Evolutionary conservation across 441 rosid genomes (phyloP).

Genomic region (Bruguiera hainesii): DNA sequence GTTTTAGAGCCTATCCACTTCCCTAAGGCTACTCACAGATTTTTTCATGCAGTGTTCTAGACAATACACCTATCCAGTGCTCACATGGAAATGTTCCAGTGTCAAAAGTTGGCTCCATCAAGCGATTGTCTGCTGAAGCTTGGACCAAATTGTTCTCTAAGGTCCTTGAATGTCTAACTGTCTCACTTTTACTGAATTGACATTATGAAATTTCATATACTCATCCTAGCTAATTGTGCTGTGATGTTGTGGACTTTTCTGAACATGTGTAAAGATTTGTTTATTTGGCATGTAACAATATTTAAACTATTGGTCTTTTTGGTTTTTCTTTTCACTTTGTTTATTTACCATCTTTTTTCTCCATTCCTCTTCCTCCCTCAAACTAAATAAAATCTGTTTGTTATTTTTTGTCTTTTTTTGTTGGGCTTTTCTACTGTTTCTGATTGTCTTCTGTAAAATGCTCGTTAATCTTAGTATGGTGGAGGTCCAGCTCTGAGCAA

Average conservation of each 20-base stretch:
- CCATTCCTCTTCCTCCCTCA: background rate
- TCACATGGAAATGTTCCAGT: constrained; percentile 77
- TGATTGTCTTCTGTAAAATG: constrained; percentile 25
- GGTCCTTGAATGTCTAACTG: constrained; percentile 40
- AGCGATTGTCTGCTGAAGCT: constrained; percentile 73
- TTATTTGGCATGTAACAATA: background rate
- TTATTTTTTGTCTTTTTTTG: constrained; percentile 2
- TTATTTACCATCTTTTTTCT: background rate
- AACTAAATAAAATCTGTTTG: background rate
- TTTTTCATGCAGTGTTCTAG: constrained; percentile 49
- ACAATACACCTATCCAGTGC: constrained; percentile 79
- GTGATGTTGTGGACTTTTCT: background rate
- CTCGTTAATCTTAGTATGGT: constrained; percentile 46
- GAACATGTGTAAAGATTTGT: too few relatives aligned
- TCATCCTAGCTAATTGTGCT: constrained; percentile 1
- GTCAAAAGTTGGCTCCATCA: constrained; percentile 68
- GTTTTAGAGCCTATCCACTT: background rate
- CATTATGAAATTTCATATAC: constrained; percentile 6
- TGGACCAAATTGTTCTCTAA: constrained; percentile 71
- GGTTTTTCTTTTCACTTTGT: background rate
- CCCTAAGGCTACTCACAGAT: background rate
- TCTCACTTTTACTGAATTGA: constrained; percentile 6
- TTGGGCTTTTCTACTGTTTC: constrained; percentile 16
- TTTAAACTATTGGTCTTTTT: background rate
- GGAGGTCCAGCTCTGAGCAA: constrained; percentile 80